Percentiles rank a stretch among this genome's conserved stretches.
These are phyloP conservation scores for Pascua sp. DNA, from an alignment of 1,284 basidiomycete genomes.

Conservation along the genomic window DNA sequence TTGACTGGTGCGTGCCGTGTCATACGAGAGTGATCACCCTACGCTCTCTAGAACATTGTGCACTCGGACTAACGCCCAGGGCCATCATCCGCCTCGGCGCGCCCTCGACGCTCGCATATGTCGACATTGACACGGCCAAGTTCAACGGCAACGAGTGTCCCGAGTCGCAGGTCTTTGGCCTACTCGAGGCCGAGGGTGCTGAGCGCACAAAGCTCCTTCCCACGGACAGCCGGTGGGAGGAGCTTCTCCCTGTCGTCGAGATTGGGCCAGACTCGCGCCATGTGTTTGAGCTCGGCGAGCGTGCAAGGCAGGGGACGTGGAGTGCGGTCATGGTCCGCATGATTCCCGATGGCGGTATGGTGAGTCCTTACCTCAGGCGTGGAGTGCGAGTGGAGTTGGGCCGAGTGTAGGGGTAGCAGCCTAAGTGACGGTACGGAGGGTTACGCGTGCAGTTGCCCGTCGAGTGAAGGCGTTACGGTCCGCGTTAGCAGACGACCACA, in stretches of 20 bases:
- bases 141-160: slow-evolving; percentile 96
- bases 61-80: slow-evolving; percentile 53
- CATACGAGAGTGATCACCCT: neutral
- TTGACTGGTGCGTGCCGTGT: slow-evolving; percentile 70
- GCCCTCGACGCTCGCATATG: slow-evolving; percentile 68
- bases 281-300: slow-evolving; percentile 60
- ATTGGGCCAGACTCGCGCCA: slow-evolving; percentile 81
- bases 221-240: slow-evolving; percentile 58
- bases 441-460: too few species aligned
- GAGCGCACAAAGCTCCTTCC: slow-evolving; percentile 31
- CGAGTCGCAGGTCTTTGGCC: slow-evolving; percentile 66
- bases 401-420: too few species aligned
- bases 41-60: neutral
- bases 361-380: slow-evolving; percentile 50
- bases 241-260: slow-evolving; percentile 68
- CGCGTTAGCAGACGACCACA: too few species aligned
- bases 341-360: slow-evolving; percentile 95
- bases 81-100: slow-evolving; percentile 86
- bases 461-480: too few species aligned
- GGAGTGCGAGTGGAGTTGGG: slow-evolving; percentile 2
- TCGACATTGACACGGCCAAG: slow-evolving; percentile 93
- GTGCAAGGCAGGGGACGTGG: slow-evolving; percentile 54
- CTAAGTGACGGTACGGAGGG: too few species aligned
- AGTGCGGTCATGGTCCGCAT: slow-evolving; percentile 90
- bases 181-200: slow-evolving; percentile 52